A percentile compares a stretch with the other conserved stretches of the same genome.
Conservation (phyloP, 352 stramenopile genomes). For the Pythium aquatile region DNA sequence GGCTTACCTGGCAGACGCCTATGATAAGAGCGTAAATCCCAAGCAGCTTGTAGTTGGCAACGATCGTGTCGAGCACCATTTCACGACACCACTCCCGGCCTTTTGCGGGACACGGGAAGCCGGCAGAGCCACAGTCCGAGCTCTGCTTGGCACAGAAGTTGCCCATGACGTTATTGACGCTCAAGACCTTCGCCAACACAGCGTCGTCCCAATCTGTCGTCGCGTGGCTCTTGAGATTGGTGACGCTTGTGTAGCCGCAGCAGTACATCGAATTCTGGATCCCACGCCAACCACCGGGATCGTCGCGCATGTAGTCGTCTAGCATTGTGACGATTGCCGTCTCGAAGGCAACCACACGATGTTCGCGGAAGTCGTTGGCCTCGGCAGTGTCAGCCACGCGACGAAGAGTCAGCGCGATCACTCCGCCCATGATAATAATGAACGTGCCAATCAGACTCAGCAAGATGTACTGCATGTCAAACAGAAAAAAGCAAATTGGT, state of each 20-base stretch:
- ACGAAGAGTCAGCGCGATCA: conserved; percentile 44
- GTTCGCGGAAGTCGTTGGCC: conserved; percentile 34
- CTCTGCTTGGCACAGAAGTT: conserved; percentile 38
- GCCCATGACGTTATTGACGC: conserved; percentile 38
- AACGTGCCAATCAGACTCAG: conserved; percentile 38
- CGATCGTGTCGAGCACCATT: conserved; percentile 44
- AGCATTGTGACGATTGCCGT: conserved; percentile 44
- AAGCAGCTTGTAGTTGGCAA: conserved; percentile 46
- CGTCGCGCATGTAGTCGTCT: conserved; percentile 28
- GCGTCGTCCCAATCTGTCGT: conserved; percentile 33
- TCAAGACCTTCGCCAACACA: conserved; percentile 34
- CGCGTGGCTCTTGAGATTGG: conserved; percentile 22
- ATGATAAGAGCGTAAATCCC: conserved; percentile 44
- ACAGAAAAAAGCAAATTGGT: not conserved
- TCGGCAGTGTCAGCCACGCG: conserved; percentile 36
- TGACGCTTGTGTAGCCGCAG: conserved; percentile 47
- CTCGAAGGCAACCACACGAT: conserved; percentile 42
- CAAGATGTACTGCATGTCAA: conserved; percentile 39
- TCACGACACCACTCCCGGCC: conserved; percentile 45
- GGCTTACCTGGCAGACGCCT: conserved; percentile 28
- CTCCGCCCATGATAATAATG: conserved; percentile 48
- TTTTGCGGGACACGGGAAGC: conserved; percentile 37
- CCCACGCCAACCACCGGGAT: conserved; percentile 34
- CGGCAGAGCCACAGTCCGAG: conserved; percentile 22
- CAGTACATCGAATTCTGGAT: conserved; percentile 54